Percentiles rank a stretch among this genome's conserved stretches.
Evolutionary conservation across 768 basidiomycete species (phyloP).

Genomic region (Lepiota subincarnata): DNA sequence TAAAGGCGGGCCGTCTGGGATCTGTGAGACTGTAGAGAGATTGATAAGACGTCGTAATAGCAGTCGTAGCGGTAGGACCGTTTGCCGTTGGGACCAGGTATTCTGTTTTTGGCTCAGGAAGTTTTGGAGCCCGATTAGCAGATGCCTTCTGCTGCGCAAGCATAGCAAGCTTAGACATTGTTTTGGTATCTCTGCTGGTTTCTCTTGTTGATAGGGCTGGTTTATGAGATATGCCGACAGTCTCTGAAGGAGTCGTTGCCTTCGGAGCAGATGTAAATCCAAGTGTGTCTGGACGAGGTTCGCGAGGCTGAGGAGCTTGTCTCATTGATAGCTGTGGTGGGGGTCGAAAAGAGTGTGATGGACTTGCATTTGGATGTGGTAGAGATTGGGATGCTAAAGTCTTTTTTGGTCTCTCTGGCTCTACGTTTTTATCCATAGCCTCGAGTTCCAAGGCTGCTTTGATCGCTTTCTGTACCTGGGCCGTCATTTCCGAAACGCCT

Average conservation of each 20-base stretch:
- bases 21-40: slow-evolving; percentile 61
- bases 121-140: slow-evolving; percentile 41
- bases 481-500: slow-evolving; percentile 46
- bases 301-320: background rate
- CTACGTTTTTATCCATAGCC: slow-evolving; percentile 36
- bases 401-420: slow-evolving; percentile 14
- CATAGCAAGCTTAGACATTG: slow-evolving; percentile 47
- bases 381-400: slow-evolving; percentile 18
- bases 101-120: slow-evolving; percentile 52
- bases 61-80: slow-evolving; percentile 76
- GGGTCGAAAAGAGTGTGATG: slow-evolving; percentile 8
- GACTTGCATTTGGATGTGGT: slow-evolving; percentile 8
- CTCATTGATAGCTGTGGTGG: slow-evolving; percentile 3
- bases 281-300: background rate
- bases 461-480: slow-evolving; percentile 62
- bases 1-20: slow-evolving; percentile 37
- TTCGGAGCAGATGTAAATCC: background rate
- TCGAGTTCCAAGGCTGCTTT: slow-evolving; percentile 64
- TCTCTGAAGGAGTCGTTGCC: background rate
- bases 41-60: slow-evolving; percentile 80
- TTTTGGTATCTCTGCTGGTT: slow-evolving; percentile 12
- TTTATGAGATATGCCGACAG: background rate
- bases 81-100: slow-evolving; percentile 79
- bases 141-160: slow-evolving; percentile 60
- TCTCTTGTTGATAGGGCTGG: background rate